Base-by-base conservation (phyloP, 2,329 filamentous ascomycete species). In the Phialophora tarda region DNA sequence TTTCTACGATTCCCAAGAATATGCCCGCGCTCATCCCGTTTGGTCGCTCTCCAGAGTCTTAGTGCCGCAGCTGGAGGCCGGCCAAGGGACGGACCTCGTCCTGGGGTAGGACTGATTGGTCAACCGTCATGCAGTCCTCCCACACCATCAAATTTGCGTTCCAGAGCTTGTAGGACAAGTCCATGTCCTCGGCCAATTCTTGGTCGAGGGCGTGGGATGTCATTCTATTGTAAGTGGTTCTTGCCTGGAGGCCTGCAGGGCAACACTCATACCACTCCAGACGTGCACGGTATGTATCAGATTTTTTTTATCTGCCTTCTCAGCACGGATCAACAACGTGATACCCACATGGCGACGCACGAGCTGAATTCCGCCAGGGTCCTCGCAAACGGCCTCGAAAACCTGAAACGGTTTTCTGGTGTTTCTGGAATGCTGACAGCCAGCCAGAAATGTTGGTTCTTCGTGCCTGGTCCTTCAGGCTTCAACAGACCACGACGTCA, bases 131-230 rank as follows among this genome's bases (percentile, higher is more conserved):
- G 59, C 55, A 47, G 11, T 54, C 41, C 62, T 59, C 64, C 67
- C 61, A 62, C 67, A 66, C 61, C 57, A 64, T 64, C 57, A 62
- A 62, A 64, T 64, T 66, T 66, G 61, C 47, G 30, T 21, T 24
- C 59, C 51, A 63, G 66, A 59, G 54, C 53, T 57, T 64, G 63
- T 50, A 56, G 56, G 21, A 47, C 55, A 50, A 62, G 60, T 50
- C 53, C 48, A 60, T 48, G 56, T 38, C 30, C 47, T 64, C 48
- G 41, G 44, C 53, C 62, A 38, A 54, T 64, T 56, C 34, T 48
- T 28, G 38, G 48, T 58, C 34, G 38, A 60, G 28, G 32, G 64
- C 67, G 67, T 69, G 67, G 67, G 67, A 64, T 65, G 67, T 62
- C 38, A 56, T 54, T 23, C 62, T 17, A 2, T 54, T 56, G 56